Percentiles rank a stretch among this genome's conserved stretches.
Evolutionary conservation across 345 rosid genomes (phyloP).

Genomic region (Excoecaria agallocha): DNA sequence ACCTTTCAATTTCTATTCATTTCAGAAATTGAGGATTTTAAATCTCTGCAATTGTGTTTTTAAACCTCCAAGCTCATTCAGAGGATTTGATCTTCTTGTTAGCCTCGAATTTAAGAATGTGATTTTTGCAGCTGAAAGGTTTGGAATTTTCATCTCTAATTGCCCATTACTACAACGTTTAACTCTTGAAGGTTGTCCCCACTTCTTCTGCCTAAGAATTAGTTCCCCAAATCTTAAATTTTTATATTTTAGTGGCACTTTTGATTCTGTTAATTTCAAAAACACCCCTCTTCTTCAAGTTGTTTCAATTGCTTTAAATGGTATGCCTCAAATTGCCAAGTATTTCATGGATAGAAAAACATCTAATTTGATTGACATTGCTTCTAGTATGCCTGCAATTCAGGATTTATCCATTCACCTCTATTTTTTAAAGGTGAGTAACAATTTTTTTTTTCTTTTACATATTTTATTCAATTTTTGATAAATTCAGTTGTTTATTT

Average conservation of each 20-base stretch:
- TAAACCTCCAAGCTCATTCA: constrained; percentile 3
- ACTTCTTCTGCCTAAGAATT: background rate
- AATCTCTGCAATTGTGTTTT: constrained; percentile 1
- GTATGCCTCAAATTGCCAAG: constrained; percentile 8
- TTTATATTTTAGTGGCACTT: constrained; percentile 5
- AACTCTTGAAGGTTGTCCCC: background rate
- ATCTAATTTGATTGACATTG: constrained; percentile 6
- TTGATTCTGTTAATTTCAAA: constrained; percentile 12
- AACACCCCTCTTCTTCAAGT: constrained; percentile 5
- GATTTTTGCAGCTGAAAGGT: background rate
- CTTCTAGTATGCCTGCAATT: constrained; percentile 1
- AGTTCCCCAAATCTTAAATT: constrained; percentile 12
- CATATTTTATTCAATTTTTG: too few relatives aligned
- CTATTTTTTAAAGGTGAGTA: background rate
- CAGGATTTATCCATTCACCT: background rate
- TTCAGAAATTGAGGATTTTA: background rate
- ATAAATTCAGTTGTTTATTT: too few relatives aligned
- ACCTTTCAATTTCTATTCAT: constrained; percentile 9
- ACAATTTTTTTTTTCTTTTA: too few relatives aligned
- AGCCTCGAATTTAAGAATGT: constrained; percentile 5
- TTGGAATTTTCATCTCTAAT: constrained; percentile 12
- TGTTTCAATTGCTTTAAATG: constrained; percentile 2
- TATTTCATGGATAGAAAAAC: constrained; percentile 5
- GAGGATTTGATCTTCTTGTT: constrained; percentile 4
- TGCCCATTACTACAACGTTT: constrained; percentile 8